Evolutionary conservation across 1,284 basidiomycete species (phyloP).

Genomic region (Rhodotorula glutinis): DNA sequence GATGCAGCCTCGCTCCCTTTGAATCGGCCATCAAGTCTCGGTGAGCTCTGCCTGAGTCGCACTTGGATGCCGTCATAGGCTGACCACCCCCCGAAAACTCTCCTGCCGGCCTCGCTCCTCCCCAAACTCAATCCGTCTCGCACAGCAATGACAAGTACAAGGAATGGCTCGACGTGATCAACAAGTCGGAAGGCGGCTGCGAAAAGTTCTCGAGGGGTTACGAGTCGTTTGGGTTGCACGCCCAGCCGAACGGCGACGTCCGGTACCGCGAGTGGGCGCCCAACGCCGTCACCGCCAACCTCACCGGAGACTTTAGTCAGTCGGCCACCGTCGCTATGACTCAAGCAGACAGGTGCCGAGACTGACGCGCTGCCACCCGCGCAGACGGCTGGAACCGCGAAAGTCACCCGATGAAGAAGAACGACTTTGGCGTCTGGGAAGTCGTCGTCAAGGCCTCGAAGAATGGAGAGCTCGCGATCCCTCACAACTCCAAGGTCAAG

Average conservation of each 20-base stretch:
- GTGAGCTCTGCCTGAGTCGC: conserved; percentile 12
- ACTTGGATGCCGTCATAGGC: background rate
- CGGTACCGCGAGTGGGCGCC: conserved; percentile 95
- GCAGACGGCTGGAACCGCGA: conserved; percentile 82
- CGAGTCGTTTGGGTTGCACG: conserved; percentile 76
- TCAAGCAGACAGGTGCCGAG: no score
- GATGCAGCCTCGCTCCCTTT: conserved; percentile 64
- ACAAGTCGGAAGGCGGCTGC: conserved; percentile 77
- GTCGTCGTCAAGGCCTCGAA: conserved; percentile 69
- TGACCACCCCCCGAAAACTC: no score
- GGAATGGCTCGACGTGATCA: conserved; percentile 70
- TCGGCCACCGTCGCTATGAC: conserved; percentile 44
- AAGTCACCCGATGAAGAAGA: conserved; percentile 78
- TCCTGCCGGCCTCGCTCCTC: no score
- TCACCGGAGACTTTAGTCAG: conserved; percentile 97
- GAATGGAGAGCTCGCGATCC: conserved; percentile 71
- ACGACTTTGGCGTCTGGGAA: conserved; percentile 91
- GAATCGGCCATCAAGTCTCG: conserved; percentile 62
- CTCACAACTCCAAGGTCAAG: conserved; percentile 80
- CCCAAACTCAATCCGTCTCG: no score
- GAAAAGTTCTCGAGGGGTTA: conserved; percentile 85
- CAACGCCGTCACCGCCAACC: conserved; percentile 71
- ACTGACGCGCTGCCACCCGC: no score
- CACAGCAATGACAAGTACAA: conserved; percentile 66
- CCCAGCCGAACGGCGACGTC: conserved; percentile 66